Evolutionary conservation across 208 protist genomes (phyloP).

Genomic region (Acanthamoeba rhysodes): DNA sequence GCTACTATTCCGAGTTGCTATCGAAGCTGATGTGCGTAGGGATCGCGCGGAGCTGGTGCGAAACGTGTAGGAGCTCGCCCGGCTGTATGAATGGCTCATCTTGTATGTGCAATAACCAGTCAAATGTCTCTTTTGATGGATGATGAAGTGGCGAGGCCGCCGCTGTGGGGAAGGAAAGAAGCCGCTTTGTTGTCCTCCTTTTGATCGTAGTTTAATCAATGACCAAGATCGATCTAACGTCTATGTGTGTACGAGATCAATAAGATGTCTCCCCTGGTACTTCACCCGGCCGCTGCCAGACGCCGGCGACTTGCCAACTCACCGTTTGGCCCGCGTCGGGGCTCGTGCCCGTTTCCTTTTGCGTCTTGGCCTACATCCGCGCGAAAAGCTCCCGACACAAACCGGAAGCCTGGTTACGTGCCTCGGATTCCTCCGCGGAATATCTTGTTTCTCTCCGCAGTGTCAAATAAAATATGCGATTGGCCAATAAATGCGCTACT

Average conservation of each 20-base stretch:
- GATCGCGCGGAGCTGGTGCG: background rate
- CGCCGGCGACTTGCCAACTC: background rate
- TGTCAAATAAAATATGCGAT: background rate
- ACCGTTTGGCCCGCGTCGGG: background rate
- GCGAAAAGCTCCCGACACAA: background rate
- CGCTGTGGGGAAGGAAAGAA: background rate
- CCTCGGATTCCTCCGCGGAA: background rate
- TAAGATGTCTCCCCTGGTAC: background rate
- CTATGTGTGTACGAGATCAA: background rate
- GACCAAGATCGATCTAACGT: too few relatives aligned
- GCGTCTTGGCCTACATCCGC: background rate
- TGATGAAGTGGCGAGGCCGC: background rate
- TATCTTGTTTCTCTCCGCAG: too few relatives aligned
- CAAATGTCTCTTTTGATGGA: background rate
- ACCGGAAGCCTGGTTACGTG: background rate
- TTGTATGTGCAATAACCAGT: background rate
- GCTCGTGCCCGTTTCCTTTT: background rate
- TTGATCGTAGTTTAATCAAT: too few relatives aligned
- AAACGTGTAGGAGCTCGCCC: slow-evolving; percentile 43
- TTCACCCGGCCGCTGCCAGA: too few relatives aligned
- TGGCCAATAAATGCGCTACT: background rate
- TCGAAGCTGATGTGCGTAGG: background rate
- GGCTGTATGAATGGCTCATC: slow-evolving; percentile 50
- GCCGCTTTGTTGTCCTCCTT: background rate
- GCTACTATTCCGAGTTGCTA: background rate